phyloP scores from a whole-genome alignment of 805 yeast genomes.

The Pichia pseudocactophila region DNA sequence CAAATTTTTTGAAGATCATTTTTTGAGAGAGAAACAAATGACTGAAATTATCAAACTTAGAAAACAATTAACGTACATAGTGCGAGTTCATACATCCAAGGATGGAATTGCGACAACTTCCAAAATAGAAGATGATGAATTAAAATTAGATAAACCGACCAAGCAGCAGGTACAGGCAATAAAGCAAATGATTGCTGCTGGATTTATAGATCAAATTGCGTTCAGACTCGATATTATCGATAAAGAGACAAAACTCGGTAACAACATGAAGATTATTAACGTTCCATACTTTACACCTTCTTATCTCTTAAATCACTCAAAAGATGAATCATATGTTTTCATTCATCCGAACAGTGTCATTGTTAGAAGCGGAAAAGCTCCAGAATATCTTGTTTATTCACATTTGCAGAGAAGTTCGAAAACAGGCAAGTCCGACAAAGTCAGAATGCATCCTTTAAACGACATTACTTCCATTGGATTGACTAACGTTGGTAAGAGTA shows the following conservation, averaged over 20 bases:
- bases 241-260: constrained; percentile 50
- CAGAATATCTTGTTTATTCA: constrained; percentile 68
- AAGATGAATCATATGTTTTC: constrained; percentile 51
- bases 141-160: constrained; percentile 59
- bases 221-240: constrained; percentile 70
- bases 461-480: constrained; percentile 69
- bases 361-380: constrained; percentile 50
- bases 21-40: constrained; percentile 71
- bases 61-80: constrained; percentile 68
- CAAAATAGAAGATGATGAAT: constrained; percentile 29
- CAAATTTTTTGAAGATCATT: constrained; percentile 49
- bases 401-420: constrained; percentile 50
- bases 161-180: constrained; percentile 63
- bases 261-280: constrained; percentile 45
- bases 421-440: constrained; percentile 31
- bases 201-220: constrained; percentile 86
- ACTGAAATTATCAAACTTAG: constrained; percentile 78
- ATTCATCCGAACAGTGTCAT: constrained; percentile 75
- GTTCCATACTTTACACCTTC: constrained; percentile 60
- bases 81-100: constrained; percentile 52
- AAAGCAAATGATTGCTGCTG: constrained; percentile 89
- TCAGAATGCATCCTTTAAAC: constrained; percentile 68
- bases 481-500: constrained; percentile 64
- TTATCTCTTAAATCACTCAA: constrained; percentile 26
- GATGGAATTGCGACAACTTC: constrained; percentile 48